phyloP scores from a whole-genome alignment of 441 rosid genomes.

The Iberis amara region DNA sequence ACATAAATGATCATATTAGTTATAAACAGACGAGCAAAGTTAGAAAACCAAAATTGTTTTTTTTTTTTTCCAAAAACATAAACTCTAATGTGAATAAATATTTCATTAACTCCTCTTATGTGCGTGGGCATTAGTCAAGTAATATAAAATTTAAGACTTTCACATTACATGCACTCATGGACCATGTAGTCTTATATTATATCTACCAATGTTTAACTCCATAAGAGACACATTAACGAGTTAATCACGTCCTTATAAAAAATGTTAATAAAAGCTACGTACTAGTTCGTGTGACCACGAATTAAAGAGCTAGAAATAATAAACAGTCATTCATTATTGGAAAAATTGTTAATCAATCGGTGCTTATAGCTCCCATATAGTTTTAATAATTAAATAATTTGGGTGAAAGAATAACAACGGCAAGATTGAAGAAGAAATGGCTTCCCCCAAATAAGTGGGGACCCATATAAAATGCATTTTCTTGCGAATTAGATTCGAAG shows the following conservation, averaged over 20 bases:
- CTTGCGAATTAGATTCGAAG: conserved; percentile 40
- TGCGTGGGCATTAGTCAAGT: too few species aligned
- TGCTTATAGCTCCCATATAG: too few species aligned
- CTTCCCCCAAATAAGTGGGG: conserved; percentile 19
- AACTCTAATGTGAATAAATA: too few species aligned
- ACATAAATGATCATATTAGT: too few species aligned
- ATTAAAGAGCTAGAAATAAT: conserved; percentile 8
- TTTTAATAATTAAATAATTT: conserved; percentile 6
- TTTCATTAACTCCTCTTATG: too few species aligned
- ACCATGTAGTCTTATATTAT: too few species aligned
- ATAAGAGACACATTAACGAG: conserved; percentile 22
- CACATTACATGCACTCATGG: too few species aligned
- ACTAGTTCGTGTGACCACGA: conserved; percentile 21
- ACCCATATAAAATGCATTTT: conserved; percentile 28
- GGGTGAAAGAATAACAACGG: conserved; percentile 10
- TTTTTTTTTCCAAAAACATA: too few species aligned
- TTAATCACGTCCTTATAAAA: conserved; percentile 13
- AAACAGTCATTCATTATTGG: background rate
- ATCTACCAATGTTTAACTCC: conserved; percentile 18
- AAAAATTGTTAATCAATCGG: conserved; percentile 16
- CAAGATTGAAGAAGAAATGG: conserved; percentile 20
- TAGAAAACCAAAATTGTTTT: too few species aligned
- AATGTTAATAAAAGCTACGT: conserved; percentile 6
- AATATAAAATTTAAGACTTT: too few species aligned
- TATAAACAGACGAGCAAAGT: too few species aligned